Evolutionary conservation across 2,329 filamentous ascomycete species (phyloP).

Genomic region (Fusarium austroafricanum): DNA sequence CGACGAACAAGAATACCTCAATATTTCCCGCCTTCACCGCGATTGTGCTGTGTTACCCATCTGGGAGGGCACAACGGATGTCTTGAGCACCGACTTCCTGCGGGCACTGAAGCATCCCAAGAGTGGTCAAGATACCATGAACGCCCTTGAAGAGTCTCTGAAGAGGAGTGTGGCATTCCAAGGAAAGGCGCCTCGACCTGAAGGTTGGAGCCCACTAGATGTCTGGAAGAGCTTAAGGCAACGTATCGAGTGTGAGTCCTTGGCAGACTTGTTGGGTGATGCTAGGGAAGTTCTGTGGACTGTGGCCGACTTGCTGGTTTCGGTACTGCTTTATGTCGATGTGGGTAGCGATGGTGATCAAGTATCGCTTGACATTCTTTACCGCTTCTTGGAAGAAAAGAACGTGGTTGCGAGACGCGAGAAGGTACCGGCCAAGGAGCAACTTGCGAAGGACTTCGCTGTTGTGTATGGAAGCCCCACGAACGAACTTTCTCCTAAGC

Average conservation of each 20-base stretch:
- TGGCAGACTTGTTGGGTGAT: conserved; percentile 58
- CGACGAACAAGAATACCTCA: conserved; percentile 71
- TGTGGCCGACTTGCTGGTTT: conserved; percentile 58
- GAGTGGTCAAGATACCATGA: conserved; percentile 51
- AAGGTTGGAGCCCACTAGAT: conserved; percentile 47
- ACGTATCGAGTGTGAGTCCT: conserved; percentile 50
- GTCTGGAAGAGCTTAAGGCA: conserved; percentile 56
- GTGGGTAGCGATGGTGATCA: conserved; percentile 51
- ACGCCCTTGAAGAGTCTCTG: conserved; percentile 59
- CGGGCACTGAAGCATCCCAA: conserved; percentile 60
- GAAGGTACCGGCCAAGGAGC: conserved; percentile 39
- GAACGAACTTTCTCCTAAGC: conserved; percentile 32
- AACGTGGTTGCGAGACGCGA: conserved; percentile 28
- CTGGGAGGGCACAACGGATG: conserved; percentile 80
- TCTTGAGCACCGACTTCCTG: conserved; percentile 67
- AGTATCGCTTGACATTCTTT: conserved; percentile 54
- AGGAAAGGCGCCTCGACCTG: conserved; percentile 40
- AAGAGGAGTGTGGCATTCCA: conserved; percentile 38
- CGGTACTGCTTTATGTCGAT: conserved; percentile 58
- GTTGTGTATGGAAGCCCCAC: conserved; percentile 53
- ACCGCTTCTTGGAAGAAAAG: conserved; percentile 53
- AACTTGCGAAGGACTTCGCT: conserved; percentile 48
- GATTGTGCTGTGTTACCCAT: conserved; percentile 74
- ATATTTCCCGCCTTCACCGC: conserved; percentile 73
- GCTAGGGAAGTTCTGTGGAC: conserved; percentile 59